A percentile compares a stretch with the other conserved stretches of the same genome.
Evolutionary conservation across 164 flowering plant species (phyloP).

Genomic region (Aristolochia fimbriata): DNA sequence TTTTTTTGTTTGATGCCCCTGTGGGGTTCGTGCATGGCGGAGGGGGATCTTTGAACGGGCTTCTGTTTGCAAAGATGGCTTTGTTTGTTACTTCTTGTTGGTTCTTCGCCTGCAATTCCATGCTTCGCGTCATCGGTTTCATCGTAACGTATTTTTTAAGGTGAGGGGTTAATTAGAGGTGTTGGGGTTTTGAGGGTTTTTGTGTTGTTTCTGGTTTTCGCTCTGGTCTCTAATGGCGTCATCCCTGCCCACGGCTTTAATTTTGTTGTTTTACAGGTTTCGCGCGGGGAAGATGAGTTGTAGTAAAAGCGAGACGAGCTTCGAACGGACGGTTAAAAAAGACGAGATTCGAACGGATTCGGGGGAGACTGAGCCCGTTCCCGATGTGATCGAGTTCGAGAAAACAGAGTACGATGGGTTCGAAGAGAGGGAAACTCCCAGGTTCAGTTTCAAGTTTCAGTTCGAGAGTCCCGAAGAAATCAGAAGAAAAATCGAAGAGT

Average conservation of each 20-base stretch:
- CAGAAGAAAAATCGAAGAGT: constrained; percentile 11
- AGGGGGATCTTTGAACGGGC: constrained; percentile 8
- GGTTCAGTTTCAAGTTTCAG: constrained; percentile 38
- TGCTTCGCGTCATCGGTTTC: constrained; percentile 20
- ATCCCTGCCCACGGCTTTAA: neutral
- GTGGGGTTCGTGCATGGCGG: constrained; percentile 10
- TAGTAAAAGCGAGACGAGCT: constrained; percentile 6
- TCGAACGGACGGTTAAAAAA: neutral
- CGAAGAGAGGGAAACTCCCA: constrained; percentile 31
- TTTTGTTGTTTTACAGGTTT: constrained; percentile 16
- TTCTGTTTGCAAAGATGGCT: constrained; percentile 22
- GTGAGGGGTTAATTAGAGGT: constrained; percentile 13
- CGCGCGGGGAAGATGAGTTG: constrained; percentile 4
- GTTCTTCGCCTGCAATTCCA: constrained; percentile 19
- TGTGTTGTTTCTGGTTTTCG: neutral
- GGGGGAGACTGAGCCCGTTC: neutral
- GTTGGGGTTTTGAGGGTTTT: neutral
- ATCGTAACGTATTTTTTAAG: constrained; percentile 24
- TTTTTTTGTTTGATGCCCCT: constrained; percentile 6
- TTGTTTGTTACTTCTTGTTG: constrained; percentile 21
- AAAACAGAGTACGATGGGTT: constrained; percentile 15
- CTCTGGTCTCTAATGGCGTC: neutral
- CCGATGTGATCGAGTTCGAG: constrained; percentile 6
- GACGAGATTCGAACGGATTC: neutral
- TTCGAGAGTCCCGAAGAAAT: constrained; percentile 44